Conservation (phyloP, 345 rosid species). For the Pistacia atlantica region DNA sequence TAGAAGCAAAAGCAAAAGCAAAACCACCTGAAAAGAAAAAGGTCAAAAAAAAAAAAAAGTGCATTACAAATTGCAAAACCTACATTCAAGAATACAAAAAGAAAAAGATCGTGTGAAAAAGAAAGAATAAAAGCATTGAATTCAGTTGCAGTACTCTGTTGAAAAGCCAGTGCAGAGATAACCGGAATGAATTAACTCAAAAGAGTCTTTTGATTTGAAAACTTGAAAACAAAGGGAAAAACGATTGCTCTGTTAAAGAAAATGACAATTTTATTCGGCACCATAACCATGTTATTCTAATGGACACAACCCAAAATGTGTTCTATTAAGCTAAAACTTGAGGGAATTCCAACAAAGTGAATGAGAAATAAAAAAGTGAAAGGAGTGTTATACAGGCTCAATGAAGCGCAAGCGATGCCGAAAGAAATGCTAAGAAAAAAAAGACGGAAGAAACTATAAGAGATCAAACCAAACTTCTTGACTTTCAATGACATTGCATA, state of each 20-base stretch:
- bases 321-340: background rate
- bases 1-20: slow-evolving; percentile 18
- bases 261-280: background rate
- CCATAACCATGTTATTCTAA: background rate
- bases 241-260: background rate
- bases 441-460: no score
- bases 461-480: no score
- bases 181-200: background rate
- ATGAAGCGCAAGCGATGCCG: background rate
- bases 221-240: background rate
- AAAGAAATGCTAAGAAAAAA: no score
- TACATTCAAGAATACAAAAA: background rate
- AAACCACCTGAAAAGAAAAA: slow-evolving; percentile 18
- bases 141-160: background rate
- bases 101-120: background rate
- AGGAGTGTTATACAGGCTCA: background rate
- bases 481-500: no score
- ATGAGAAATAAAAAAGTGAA: background rate
- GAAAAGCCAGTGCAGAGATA: slow-evolving; percentile 4
- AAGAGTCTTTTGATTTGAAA: background rate
- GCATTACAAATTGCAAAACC: background rate
- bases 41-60: background rate
- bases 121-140: background rate
- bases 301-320: background rate
- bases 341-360: background rate